Evolutionary conservation across 2,329 filamentous ascomycete genomes (phyloP), one percentile per base, ranked within the genome.

Genomic region (Diplocarpon rosae): DNA sequence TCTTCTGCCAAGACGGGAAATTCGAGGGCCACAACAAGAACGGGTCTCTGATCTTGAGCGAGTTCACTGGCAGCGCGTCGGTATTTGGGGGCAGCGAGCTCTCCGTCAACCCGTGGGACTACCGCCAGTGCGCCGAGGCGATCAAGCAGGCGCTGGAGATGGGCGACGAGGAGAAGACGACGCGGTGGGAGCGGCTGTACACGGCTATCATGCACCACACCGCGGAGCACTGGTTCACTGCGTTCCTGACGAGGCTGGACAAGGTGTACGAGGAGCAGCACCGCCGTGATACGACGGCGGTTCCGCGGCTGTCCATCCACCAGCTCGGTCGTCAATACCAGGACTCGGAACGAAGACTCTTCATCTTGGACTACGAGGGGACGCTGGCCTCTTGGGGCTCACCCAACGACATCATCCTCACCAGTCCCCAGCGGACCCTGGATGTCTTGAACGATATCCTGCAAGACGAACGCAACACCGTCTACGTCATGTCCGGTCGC

Each of bases 31-130:
- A 80, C 45, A 88, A 88, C 67, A 89, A 86, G 64, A 80, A 92
- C 58, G 87, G 87, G 2, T 89, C 88, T 1, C 71, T 96, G 35
- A 95, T 96, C 52, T 69, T 96, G 43, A 95, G 87, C 51, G 90
- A 96, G 62, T 96, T 96, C 60, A 95, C 90, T 1, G 92, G 90
- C 17, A 94, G 88, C 48, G 81, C 89, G 1, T 86, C 85, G 0
- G 73, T 96, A 2, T 94, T 96, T 58, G 78, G 78, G 13, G 78
- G 83, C 37, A 78, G 85, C 47, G 83, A 92, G 52, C 73, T 96
- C 12, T 76, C 85, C 0, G 83, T 96, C 57, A 96, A 96, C 60
- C 90, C 90, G 0, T 96, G 90, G 90, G 86, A 95, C 62, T 95
- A 95, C 63, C 77, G 83, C 30, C 79, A 87, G 60, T 93, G 86